Conservation (phyloP, 129 eudicot species). For the Erigeron canadensis region DNA sequence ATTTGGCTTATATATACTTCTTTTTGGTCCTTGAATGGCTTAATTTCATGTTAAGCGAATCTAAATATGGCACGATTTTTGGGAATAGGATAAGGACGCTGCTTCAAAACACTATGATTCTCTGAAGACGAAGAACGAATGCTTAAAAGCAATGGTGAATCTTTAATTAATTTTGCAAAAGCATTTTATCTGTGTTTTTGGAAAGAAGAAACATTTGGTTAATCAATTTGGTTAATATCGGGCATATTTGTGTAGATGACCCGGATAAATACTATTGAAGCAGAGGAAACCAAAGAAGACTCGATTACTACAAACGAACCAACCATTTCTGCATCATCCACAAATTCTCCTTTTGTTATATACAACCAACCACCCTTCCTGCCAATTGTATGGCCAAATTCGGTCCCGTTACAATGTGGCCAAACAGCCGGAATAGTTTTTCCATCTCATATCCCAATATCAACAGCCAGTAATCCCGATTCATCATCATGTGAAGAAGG, state of each 20-base stretch:
- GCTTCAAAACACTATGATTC: slow-evolving; percentile 43
- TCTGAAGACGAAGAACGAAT: slow-evolving; percentile 46
- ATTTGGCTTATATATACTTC: neutral
- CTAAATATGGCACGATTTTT: neutral
- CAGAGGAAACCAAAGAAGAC: slow-evolving; percentile 28
- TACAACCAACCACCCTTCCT: slow-evolving; percentile 43
- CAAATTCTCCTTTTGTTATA: slow-evolving; percentile 28
- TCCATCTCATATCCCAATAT: slow-evolving; percentile 22
- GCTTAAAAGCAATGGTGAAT: slow-evolving; percentile 62
- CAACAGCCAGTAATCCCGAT: slow-evolving; percentile 10
- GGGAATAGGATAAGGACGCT: slow-evolving; percentile 51
- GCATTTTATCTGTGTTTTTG: neutral
- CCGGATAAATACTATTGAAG: slow-evolving; percentile 25
- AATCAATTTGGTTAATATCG: neutral
- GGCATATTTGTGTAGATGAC: slow-evolving; percentile 34
- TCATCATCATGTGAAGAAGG: slow-evolving; percentile 33
- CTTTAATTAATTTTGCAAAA: no score
- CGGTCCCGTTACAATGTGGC: slow-evolving; percentile 28
- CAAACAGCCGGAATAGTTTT: slow-evolving; percentile 28
- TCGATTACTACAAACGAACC: slow-evolving; percentile 32
- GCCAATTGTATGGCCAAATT: slow-evolving; percentile 45
- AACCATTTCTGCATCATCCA: slow-evolving; percentile 32
- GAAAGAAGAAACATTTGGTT: neutral
- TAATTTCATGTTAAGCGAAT: neutral
- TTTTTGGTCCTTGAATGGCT: neutral